These are phyloP conservation scores for Aaosphaeria arxii DNA, from an alignment of 2,329 filamentous ascomycete genomes.

Conservation along the genomic window DNA sequence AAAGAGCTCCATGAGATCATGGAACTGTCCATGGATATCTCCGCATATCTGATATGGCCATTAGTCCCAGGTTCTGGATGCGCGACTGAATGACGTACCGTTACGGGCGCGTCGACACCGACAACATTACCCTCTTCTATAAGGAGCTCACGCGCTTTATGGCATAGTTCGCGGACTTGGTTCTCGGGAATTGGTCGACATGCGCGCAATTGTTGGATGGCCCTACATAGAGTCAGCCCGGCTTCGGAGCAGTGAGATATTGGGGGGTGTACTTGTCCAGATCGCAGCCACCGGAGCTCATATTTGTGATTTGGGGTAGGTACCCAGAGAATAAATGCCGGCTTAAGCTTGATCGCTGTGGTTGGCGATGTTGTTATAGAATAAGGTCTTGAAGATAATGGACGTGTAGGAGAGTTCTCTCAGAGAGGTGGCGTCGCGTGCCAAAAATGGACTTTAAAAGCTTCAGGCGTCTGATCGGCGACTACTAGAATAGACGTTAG, in stretches of 20 bases:
- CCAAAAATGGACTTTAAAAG: too few relatives aligned
- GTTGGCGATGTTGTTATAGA: too few relatives aligned
- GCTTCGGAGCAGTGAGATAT: background rate
- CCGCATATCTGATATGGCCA: conserved; percentile 44
- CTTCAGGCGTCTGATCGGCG: too few relatives aligned
- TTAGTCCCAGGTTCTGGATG: background rate
- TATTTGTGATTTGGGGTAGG: conserved; percentile 15
- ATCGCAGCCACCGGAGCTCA: conserved; percentile 71
- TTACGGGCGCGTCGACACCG: conserved; percentile 90
- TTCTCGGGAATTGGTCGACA: conserved; percentile 94
- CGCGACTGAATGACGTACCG: conserved; percentile 52
- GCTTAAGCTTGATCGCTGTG: too few relatives aligned
- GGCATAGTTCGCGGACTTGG: conserved; percentile 93
- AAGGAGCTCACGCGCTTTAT: conserved; percentile 91
- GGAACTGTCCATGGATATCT: conserved; percentile 95
- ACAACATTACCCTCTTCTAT: conserved; percentile 99
- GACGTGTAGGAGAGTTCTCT: too few relatives aligned
- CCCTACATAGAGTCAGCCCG: conserved; percentile 52
- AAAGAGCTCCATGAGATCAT: conserved; percentile 96
- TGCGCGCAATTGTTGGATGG: conserved; percentile 90
- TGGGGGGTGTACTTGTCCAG: conserved; percentile 71
- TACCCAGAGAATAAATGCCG: conserved; percentile 5
- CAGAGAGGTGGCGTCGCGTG: too few relatives aligned
- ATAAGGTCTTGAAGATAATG: too few relatives aligned
- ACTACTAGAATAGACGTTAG: too few relatives aligned